Conservation (phyloP, 331 rosid species). For the Pyrus hybrid region DNA sequence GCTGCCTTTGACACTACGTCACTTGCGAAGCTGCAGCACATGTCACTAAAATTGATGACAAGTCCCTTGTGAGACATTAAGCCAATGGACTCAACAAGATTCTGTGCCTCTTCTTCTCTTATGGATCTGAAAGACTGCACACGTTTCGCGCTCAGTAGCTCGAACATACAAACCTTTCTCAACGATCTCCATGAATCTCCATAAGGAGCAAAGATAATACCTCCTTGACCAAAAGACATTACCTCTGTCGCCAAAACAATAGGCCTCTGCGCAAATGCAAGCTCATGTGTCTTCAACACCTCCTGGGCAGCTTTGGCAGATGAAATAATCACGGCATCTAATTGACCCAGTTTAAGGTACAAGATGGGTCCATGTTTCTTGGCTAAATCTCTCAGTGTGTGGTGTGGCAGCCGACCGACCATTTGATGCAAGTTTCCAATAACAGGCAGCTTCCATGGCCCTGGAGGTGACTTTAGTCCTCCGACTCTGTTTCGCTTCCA, state of each 20-base stretch:
- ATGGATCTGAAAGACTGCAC: too few relatives aligned
- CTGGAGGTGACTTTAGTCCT: background rate
- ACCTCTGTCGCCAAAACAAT: background rate
- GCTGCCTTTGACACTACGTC: too few relatives aligned
- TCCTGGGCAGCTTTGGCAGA: background rate
- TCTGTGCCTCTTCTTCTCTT: too few relatives aligned
- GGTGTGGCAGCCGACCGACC: background rate
- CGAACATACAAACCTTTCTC: too few relatives aligned
- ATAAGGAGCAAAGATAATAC: slow-evolving; percentile 26
- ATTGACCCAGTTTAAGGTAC: background rate
- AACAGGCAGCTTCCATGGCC: background rate
- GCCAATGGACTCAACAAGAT: too few relatives aligned
- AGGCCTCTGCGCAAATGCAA: background rate
- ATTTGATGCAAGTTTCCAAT: background rate
- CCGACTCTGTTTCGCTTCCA: background rate
- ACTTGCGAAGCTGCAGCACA: too few relatives aligned
- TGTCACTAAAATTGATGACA: too few relatives aligned
- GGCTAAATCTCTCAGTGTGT: background rate
- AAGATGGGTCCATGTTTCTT: background rate
- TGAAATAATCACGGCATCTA: background rate
- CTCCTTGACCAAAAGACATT: background rate
- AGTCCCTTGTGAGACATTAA: too few relatives aligned
- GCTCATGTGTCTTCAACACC: background rate
- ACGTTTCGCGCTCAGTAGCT: too few relatives aligned
- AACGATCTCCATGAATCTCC: slow-evolving; percentile 4